phyloP scores from a whole-genome alignment of 2,329 filamentous ascomycete species.

The Seiridium unicorne region DNA sequence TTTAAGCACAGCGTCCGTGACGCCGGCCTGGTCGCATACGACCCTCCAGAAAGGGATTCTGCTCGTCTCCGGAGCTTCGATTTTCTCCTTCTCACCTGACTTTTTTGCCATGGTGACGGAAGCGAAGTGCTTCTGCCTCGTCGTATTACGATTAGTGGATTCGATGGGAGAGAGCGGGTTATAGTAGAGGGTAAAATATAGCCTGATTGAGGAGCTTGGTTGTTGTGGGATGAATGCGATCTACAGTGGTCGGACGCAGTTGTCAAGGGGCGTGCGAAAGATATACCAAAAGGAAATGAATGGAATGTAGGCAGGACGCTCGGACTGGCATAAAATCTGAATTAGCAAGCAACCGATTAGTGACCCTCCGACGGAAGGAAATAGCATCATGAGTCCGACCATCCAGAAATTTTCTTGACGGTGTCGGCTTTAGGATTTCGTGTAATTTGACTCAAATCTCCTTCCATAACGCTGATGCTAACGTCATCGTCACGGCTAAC shows the following conservation, averaged over 20 bases:
- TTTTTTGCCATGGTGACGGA: not conserved
- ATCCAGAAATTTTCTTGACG: not conserved
- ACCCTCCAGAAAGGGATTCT: slow-evolving; percentile 12
- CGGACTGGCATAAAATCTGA: not conserved
- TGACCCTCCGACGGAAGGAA: not conserved
- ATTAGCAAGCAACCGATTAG: not conserved
- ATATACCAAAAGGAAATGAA: not conserved
- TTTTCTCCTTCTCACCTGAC: not conserved
- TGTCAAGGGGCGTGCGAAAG: not conserved
- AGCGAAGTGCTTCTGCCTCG: no score
- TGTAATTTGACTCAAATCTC: not conserved
- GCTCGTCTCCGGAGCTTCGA: not conserved
- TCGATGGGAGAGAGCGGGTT: no score
- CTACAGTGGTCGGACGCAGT: no score
- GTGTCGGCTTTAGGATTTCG: not conserved
- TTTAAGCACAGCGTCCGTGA: slow-evolving; percentile 51
- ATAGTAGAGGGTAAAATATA: no score
- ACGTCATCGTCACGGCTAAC: not conserved
- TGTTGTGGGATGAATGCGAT: no score
- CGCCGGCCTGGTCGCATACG: slow-evolving; percentile 52
- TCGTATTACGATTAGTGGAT: no score
- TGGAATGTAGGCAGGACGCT: not conserved
- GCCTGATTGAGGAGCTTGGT: no score
- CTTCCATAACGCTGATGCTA: not conserved
- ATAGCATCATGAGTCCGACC: not conserved